Percentiles rank a stretch among this genome's conserved stretches.
Conservation (phyloP, 2,329 filamentous ascomycete species). For the Tolypocladium inflatum region DNA sequence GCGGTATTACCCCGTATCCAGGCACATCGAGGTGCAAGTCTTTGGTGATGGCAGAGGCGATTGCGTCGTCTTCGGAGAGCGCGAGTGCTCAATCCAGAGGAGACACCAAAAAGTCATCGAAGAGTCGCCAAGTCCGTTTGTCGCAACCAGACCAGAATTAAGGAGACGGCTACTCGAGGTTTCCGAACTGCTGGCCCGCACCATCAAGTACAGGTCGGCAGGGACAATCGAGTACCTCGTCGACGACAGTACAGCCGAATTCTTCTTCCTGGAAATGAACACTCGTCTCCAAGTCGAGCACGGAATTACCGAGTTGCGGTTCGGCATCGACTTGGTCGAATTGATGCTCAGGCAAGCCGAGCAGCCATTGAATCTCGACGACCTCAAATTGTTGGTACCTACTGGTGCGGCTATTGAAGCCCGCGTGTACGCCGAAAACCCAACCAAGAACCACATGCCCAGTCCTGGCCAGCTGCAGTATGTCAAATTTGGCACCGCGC, state of each 20-base stretch:
- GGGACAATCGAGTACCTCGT: constrained; percentile 48
- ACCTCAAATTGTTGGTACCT: constrained; percentile 5
- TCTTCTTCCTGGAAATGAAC: constrained; percentile 47
- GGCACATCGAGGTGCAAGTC: constrained; percentile 60
- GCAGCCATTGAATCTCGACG: constrained; percentile 5
- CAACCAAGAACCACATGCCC: constrained; percentile 45
- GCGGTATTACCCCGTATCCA: constrained; percentile 48
- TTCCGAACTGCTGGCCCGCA: constrained; percentile 6
- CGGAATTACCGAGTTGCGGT: constrained; percentile 69
- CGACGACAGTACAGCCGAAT: constrained; percentile 50
- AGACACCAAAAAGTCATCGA: constrained; percentile 64
- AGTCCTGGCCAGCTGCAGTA: constrained; percentile 49
- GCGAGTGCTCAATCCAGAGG: constrained; percentile 59
- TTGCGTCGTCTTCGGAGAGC: constrained; percentile 51
- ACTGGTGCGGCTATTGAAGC: constrained; percentile 23
- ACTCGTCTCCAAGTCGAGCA: constrained; percentile 67
- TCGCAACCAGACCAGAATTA: constrained; percentile 23
- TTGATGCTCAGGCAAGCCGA: constrained; percentile 27
- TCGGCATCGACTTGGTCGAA: constrained; percentile 60
- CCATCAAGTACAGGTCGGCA: constrained; percentile 19
- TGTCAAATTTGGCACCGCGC: constrained; percentile 39
- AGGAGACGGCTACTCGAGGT: constrained; percentile 15
- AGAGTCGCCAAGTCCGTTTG: constrained; percentile 57
- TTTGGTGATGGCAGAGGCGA: constrained; percentile 45
- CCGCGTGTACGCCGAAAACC: constrained; percentile 36